Evolutionary conservation across 2,329 filamentous ascomycete species (phyloP), one percentile per base, ranked within the genome.

Genomic region (Penicillium oxalicum): DNA sequence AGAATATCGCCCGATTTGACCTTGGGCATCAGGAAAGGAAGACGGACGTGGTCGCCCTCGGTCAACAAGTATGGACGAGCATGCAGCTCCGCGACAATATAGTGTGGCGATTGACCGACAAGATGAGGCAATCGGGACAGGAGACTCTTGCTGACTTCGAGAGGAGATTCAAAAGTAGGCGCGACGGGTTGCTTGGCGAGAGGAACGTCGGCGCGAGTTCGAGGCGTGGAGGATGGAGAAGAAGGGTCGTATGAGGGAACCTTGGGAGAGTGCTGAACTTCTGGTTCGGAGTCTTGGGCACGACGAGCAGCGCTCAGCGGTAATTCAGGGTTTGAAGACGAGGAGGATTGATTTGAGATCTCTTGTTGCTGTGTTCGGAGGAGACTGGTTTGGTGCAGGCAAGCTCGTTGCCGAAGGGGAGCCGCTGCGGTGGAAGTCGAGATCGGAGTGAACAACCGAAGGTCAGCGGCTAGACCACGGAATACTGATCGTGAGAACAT

Each of bases 1-100:
- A 98, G 77, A 34, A 94, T 75, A 66, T 97, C 91, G 28, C 93
- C 93, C 0, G 90, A 84, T 6, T 78, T 72, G 4, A 89, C 87
- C 26, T 80, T 82, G 2, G 83, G 81, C 83, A 93, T 88, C 61
- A 80, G 79, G 74, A 91, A 91, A 5, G 88, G 88, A 45, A 93
- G 81, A 33, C 87, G 86, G 44, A 93, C 70, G 51, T 78, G 76
- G 72, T 93, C 88, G 57, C 88, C 88, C 39, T 77, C 74, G 0
- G 74, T 76, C 44, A 77, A 61, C 25, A 77, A 69, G 61, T 74
- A 77, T n/a, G 74, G 73, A n/a, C 70, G 67, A 3, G 70, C 69
- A 56, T 77, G 74, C 28, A 77, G 58, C 57, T 76, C 72, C 9
- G 73, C 70, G 26, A 69, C 67, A 36, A 76, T 67, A 60, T 75